These are phyloP conservation scores for Acrasis kona DNA, from an alignment of 78 protist genomes.

Conservation along the genomic window DNA sequence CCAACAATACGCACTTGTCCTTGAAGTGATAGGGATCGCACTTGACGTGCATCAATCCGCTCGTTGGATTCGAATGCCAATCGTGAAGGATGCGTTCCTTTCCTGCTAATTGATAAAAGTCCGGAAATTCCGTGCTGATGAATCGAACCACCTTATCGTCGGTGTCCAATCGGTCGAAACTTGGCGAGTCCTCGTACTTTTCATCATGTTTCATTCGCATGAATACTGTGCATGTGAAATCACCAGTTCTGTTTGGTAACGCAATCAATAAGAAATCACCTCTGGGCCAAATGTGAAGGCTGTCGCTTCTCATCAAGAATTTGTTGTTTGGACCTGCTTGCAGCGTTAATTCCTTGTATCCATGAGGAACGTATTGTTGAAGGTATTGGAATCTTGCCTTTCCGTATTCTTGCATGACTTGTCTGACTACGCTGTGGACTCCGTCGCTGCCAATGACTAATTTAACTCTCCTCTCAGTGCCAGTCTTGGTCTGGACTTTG, in stretches of 20 bases:
- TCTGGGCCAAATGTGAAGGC: slow-evolving; percentile 89
- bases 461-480: too few relatives aligned
- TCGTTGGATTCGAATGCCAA: slow-evolving; percentile 3
- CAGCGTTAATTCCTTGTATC: slow-evolving; percentile 51
- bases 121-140: slow-evolving; percentile 4
- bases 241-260: slow-evolving; percentile 62
- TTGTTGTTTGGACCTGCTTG: slow-evolving; percentile 33
- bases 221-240: slow-evolving; percentile 75
- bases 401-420: background rate
- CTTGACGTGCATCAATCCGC: background rate
- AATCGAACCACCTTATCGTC: background rate
- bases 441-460: slow-evolving; percentile 52
- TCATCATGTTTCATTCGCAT: slow-evolving; percentile 38
- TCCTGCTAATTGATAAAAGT: background rate
- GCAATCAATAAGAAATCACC: slow-evolving; percentile 76
- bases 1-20: slow-evolving; percentile 13
- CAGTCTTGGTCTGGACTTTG: too few relatives aligned
- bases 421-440: slow-evolving; percentile 17
- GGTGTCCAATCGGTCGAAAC: slow-evolving; percentile 1
- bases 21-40: background rate
- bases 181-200: background rate
- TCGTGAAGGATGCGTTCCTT: background rate
- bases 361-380: slow-evolving; percentile 24
- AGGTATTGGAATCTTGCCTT: background rate
- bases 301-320: slow-evolving; percentile 19